Base-by-base conservation (phyloP, 2,329 filamentous ascomycete species). In the Zopfia rhizophila region DNA sequence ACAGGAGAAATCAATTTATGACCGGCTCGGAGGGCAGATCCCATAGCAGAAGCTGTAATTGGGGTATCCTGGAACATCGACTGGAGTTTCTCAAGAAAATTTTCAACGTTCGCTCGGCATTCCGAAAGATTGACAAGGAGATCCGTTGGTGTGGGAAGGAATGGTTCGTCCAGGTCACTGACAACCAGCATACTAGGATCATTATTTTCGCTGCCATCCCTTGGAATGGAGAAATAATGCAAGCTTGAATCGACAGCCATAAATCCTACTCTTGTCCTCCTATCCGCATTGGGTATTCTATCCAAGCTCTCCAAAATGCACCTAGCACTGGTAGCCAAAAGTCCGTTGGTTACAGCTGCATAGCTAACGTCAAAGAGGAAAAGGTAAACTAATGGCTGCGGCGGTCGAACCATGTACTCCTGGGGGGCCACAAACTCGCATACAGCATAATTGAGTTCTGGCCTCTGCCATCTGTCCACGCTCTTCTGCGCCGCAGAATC, bases 361-460 rank as follows among this genome's bases (percentile, higher is more conserved):
- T 91, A 95, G 79, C 91, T 96, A 54, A 97, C 92, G 63, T 97
- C 93, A 65, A 97, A 90, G 61, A 96, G 79, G 82, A 97, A 97
- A 11, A 97, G 82, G 70, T 97, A 97, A 27, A 97, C 93, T 27
- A 97, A 80, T 27, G 94, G 94, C 74, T 96, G 93, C 31, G 94
- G 94, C 45, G 94, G 92, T 51, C 94, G 89, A 24, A 99, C 94
- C 94, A 99, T 99, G 75, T 99, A 99, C 75, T 99, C 94, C 73
- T 99, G 94, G 2, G 94, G 94, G 10, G 94, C 94, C 58, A 99
- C 90, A 68, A 97, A 99, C 68, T 99, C 94, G 50, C 96, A 92
- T 24, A 97, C 91, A n/a, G 91, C 84, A 69, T 97, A 88, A 76
- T 99, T 99, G 51, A 99, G 80, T 70, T 99, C 94, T 27, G 91